phyloP scores from a whole-genome alignment of 768 basidiomycete species.

The Crassisporium funariophilum region DNA sequence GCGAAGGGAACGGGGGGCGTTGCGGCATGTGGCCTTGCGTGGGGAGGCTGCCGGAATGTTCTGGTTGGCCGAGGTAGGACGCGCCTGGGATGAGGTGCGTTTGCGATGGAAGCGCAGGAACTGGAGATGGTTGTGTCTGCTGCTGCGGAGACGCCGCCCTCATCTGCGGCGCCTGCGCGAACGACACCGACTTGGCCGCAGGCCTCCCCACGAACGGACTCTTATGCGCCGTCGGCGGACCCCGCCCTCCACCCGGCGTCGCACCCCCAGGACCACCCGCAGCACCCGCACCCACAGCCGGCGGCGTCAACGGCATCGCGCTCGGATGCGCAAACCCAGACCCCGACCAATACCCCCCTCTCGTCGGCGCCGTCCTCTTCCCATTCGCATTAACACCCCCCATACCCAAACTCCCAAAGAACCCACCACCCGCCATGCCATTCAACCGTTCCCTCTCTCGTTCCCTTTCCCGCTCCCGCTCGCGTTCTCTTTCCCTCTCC shows the following conservation, averaged over 20 bases:
- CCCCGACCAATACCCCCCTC: slow-evolving; percentile 19
- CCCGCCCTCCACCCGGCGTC: background rate
- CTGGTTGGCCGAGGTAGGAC: background rate
- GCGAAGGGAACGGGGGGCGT: background rate
- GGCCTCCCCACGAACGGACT: slow-evolving; percentile 37
- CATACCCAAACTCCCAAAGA: slow-evolving; percentile 9
- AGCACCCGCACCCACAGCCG: slow-evolving; percentile 1
- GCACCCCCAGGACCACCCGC: background rate
- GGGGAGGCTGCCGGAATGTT: slow-evolving; percentile 17
- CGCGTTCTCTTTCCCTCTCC: slow-evolving; percentile 40
- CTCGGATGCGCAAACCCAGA: background rate
- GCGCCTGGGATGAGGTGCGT: background rate
- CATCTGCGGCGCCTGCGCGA: slow-evolving; percentile 34
- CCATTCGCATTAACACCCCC: slow-evolving; percentile 33
- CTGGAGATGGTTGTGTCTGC: slow-evolving; percentile 3
- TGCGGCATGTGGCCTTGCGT: background rate
- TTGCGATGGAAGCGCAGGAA: background rate
- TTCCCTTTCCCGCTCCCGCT: slow-evolving; percentile 35
- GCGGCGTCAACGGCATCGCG: slow-evolving; percentile 12
- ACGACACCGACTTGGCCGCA: slow-evolving; percentile 53
- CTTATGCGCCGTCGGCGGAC: slow-evolving; percentile 13
- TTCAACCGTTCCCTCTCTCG: slow-evolving; percentile 32
- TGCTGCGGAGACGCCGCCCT: slow-evolving; percentile 11
- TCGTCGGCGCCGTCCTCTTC: slow-evolving; percentile 29
- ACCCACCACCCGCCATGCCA: slow-evolving; percentile 26